Evolutionary conservation across 2,329 filamentous ascomycete species (phyloP), one percentile per base, ranked within the genome.

Genomic region (Zymoseptoria tritici): DNA sequence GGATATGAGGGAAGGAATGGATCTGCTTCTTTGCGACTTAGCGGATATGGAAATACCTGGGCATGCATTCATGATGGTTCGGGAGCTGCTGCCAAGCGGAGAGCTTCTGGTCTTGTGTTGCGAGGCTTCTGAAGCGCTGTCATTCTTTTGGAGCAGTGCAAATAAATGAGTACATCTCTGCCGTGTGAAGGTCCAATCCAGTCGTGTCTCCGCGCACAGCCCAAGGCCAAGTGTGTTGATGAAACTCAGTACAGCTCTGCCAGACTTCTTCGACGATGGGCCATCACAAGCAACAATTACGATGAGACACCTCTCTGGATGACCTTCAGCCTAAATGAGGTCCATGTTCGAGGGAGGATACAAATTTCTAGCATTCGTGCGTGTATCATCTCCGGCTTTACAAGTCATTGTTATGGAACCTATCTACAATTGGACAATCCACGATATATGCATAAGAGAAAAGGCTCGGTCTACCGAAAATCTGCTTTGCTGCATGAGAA

Each of bases 1-100:
- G 19, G 50, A 52, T 7, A 52, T 65, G 62, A 49, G 50, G n/a
- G 8, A 26, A 21, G 49, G 51, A 9, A 57, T 49, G n/a, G 24
- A 29, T 24, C 24, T 56, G 20, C 22, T 46, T 29, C 26, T 24
- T 49, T 36, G 54, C 54, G 22, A 49, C 19, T 26, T 46, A 46
- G 36, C 36, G 36, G 36, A 46, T 46, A 46, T 46, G 36, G 53
- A 4, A 29, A 24, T 24, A 53, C 51, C 21, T 53, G 20, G 51
- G 26, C 26, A 3, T 53, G 3, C 13, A 9, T 11, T 53, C 22
- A 53, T 13, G 51, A 53, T 3, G 11, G 16, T 13, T 13, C 9
- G 36, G 16, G 36, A 46, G 36, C 13, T n/a, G 36, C 36, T 46
- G 13, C 5, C 36, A n/a, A 46, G 16, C 16, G 36, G 36, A 46